Evolutionary conservation across 352 stramenopile species (phyloP).

Genomic region (Pythium guiyangense): DNA sequence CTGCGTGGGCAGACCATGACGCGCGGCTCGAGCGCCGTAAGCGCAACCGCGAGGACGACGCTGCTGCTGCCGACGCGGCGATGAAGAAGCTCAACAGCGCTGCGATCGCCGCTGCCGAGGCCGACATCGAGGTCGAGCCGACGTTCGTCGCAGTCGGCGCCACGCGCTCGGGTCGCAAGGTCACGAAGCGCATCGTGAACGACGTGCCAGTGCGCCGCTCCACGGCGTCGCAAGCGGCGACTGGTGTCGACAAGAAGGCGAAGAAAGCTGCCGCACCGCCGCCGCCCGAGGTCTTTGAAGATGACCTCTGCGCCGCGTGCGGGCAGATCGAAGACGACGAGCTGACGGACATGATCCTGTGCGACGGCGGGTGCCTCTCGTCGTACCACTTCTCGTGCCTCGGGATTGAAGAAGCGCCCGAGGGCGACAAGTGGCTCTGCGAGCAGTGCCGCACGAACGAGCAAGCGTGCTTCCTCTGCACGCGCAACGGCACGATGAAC

Average conservation of each 20-base stretch:
- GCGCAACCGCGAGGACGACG: constrained; percentile 18
- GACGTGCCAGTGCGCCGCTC: constrained; percentile 20
- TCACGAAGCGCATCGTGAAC: constrained; percentile 59
- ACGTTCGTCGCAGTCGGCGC: constrained; percentile 56
- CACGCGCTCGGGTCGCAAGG: constrained; percentile 57
- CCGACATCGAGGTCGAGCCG: constrained; percentile 9
- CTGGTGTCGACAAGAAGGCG: constrained; percentile 23
- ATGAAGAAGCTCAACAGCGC: background rate
- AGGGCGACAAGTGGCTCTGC: constrained; percentile 87
- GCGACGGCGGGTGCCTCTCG: constrained; percentile 89
- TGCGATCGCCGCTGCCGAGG: constrained; percentile 1
- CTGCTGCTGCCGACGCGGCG: constrained; percentile 1
- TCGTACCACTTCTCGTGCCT: constrained; percentile 92
- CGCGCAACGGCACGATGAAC: constrained; percentile 83
- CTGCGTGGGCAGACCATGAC: constrained; percentile 41
- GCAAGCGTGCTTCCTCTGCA: constrained; percentile 88
- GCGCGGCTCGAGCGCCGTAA: constrained; percentile 38
- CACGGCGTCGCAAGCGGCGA: background rate
- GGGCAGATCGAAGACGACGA: constrained; percentile 82
- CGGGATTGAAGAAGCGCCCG: constrained; percentile 60
- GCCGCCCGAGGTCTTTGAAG: constrained; percentile 45
- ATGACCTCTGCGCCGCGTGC: constrained; percentile 72
- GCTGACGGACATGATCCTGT: constrained; percentile 86
- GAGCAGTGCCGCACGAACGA: constrained; percentile 87
- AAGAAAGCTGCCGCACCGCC: constrained; percentile 19